phyloP scores from a whole-genome alignment of 2,329 filamentous ascomycete genomes.

The Hortaea werneckii region DNA sequence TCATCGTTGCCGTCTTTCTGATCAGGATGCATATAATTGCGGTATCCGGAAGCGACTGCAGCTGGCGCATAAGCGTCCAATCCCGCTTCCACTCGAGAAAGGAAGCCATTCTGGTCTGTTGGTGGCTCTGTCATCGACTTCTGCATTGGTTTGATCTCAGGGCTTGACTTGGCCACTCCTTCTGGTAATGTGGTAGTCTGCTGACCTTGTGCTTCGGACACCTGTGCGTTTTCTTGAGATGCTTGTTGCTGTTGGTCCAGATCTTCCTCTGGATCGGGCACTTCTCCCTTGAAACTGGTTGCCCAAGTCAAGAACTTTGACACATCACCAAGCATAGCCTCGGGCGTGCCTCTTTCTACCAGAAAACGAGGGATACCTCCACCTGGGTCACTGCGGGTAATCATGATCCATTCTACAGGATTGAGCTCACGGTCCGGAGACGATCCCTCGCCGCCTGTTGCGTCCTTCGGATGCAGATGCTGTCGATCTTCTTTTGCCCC shows the following conservation, averaged over 20 bases:
- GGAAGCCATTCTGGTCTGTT: conserved; percentile 15
- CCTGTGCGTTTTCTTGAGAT: conserved; percentile 1
- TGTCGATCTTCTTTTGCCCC: conserved; percentile 14
- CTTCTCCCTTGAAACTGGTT: conserved; percentile 40
- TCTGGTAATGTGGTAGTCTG: not conserved
- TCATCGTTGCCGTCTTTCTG: conserved; percentile 3
- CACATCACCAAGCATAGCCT: conserved; percentile 68
- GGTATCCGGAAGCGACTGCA: conserved; percentile 18
- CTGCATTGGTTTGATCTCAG: not conserved
- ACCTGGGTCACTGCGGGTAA: conserved; percentile 79
- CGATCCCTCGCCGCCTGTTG: conserved; percentile 6
- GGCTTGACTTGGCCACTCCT: not conserved
- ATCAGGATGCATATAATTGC: conserved; percentile 11
- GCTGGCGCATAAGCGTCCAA: conserved; percentile 27
- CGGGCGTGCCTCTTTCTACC: conserved; percentile 80
- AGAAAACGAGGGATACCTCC: conserved; percentile 82
- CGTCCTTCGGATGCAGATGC: not conserved
- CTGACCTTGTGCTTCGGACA: not conserved
- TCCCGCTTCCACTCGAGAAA: conserved; percentile 21
- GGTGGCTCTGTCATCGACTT: not conserved
- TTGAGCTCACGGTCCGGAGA: conserved; percentile 42
- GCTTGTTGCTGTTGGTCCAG: conserved; percentile 14
- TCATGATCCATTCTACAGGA: conserved; percentile 84
- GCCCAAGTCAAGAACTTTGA: conserved; percentile 77
- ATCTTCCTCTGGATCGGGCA: conserved; percentile 27